Evolutionary conservation across 306 rosid species (phyloP).

Genomic region (Pyrus betulifolia): DNA sequence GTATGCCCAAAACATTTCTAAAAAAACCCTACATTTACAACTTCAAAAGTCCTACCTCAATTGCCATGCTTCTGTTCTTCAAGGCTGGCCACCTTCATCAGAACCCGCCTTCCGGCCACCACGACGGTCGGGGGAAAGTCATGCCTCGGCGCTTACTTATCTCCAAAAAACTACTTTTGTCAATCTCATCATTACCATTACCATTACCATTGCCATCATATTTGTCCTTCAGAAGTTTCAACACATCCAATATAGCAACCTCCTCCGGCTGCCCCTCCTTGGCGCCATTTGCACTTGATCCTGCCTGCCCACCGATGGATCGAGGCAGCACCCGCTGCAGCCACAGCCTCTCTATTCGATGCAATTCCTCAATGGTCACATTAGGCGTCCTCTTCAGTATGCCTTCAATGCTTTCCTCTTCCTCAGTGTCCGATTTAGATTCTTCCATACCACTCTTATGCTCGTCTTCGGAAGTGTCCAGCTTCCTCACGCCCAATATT

Average conservation of each 20-base stretch:
- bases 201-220: neutral
- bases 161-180: slow-evolving; percentile 5
- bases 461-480: neutral
- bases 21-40: neutral
- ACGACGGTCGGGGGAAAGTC: slow-evolving; percentile 28
- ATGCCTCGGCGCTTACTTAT: slow-evolving; percentile 19
- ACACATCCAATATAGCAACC: slow-evolving; percentile 14
- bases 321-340: slow-evolving; percentile 12
- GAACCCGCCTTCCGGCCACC: slow-evolving; percentile 17
- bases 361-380: slow-evolving; percentile 8
- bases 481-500: neutral
- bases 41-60: neutral
- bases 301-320: neutral
- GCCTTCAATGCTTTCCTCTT: neutral
- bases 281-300: neutral
- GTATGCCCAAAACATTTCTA: too few species aligned
- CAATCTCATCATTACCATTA: neutral
- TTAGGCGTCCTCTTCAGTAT: neutral
- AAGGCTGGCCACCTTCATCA: neutral
- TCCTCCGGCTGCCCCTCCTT: neutral
- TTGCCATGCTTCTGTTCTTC: neutral
- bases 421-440: neutral
- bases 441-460: neutral
- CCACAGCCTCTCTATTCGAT: neutral
- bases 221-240: slow-evolving; percentile 7